phyloP scores from a whole-genome alignment of 768 basidiomycete species.

The Leccinum subgranulosum region DNA sequence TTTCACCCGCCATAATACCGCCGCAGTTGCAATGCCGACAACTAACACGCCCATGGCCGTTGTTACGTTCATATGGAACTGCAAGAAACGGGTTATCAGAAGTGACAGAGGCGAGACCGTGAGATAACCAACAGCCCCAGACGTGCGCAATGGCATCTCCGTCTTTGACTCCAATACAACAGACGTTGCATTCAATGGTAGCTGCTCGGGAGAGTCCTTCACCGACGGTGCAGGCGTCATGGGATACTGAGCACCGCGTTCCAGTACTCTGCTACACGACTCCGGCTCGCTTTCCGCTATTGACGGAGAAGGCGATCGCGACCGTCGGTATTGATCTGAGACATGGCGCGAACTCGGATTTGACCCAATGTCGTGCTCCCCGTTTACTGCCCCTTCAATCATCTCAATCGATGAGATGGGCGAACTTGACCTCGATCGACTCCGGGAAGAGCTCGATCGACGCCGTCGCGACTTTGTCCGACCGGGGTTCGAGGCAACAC shows the following conservation, averaged over 20 bases:
- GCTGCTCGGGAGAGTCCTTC: conserved; percentile 29
- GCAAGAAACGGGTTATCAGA: conserved; percentile 24
- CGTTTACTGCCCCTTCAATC: conserved; percentile 28
- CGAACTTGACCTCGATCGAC: conserved; percentile 35
- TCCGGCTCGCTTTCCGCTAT: conserved; percentile 31
- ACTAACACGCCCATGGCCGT: conserved; percentile 65
- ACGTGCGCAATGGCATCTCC: conserved; percentile 16
- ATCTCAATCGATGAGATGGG: conserved; percentile 33
- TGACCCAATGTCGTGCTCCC: conserved; percentile 15
- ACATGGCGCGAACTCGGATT: conserved; percentile 22
- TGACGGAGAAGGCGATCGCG: conserved; percentile 31
- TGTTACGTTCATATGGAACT: conserved; percentile 33
- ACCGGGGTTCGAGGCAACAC: conserved; percentile 60
- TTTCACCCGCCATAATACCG: conserved; percentile 71
- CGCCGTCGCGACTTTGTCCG: conserved; percentile 40
- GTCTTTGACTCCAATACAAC: conserved; percentile 15
- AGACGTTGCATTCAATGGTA: conserved; percentile 4
- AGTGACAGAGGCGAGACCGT: conserved; percentile 4
- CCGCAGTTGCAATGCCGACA: conserved; percentile 64
- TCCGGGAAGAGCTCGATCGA: conserved; percentile 40
- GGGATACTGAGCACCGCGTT: conserved; percentile 24
- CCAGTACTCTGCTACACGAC: conserved; percentile 16
- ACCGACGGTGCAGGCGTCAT: conserved; percentile 31
- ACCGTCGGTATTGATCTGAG: conserved; percentile 23
- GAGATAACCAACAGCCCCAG: conserved; percentile 30